Base-by-base conservation (phyloP, 306 rosid species). In the Hylodesmum podocarpum region DNA sequence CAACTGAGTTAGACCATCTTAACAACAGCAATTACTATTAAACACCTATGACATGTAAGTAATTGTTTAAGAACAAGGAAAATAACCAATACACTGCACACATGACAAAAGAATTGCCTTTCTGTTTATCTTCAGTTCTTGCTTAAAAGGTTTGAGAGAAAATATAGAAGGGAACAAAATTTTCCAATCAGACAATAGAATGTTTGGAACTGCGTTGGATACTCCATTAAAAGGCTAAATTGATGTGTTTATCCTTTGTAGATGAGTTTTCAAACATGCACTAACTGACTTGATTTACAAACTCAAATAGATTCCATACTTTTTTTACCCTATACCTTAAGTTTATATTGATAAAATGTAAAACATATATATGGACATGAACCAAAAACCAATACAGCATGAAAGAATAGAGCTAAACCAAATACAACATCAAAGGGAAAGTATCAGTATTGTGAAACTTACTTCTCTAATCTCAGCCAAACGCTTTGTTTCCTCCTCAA, bases 381-480 rank as follows among this genome's bases (percentile, higher is more conserved):
- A 53, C 11, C 25, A 41, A 64, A 19, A 44, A 22, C 54, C 31
- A 53, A 66, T 21, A 46, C 34, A 47, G 24, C 40, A 40, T 16
- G 50, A 54, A 77, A 67, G 59, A 43, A 19, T 53, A 18, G 31
- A 40, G 41, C 2, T 28, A 54, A 55, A 44, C 14, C 28, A 78
- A 41, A 43, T 19, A 8, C n/a, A 53, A 7, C 53, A 34, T 76
- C 19, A 49, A 62, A 63, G 43, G 46, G 29, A 58, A 73, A 40
- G 25, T 36, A 28, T 16, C 8, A 31, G 79, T 7, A 28, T 84
- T 27, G 67, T 76, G 50, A 40, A 14, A 88, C 93, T 86, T 85
- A 92, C 98, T 79, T 90, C 91, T n/a, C 92, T 91, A 76, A 95
- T 92, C 77, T 90, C 97, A 58, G 97, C 92, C 78, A 95, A 83